Conservation (phyloP, 2,329 filamentous ascomycete genomes). For the Mycosphaerella arachidis region DNA sequence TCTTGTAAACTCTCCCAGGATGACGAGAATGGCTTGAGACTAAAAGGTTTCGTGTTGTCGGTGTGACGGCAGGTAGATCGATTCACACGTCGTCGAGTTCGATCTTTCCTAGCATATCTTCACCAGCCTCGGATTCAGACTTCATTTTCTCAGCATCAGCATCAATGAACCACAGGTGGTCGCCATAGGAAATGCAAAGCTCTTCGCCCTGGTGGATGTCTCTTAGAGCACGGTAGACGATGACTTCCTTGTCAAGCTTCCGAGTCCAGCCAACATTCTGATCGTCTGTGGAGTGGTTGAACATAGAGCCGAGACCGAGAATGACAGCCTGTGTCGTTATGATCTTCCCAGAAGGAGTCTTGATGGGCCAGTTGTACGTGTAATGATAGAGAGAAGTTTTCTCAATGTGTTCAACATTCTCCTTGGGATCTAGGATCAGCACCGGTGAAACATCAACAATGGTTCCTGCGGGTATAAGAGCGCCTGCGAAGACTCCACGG, state of each 20-base stretch:
- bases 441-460: constrained; percentile 52
- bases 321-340: constrained; percentile 47
- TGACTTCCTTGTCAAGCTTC: constrained; percentile 42
- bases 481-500: constrained; percentile 49
- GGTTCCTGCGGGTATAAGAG: constrained; percentile 44
- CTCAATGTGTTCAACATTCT: constrained; percentile 47
- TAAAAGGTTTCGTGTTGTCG: neutral
- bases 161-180: constrained; percentile 46
- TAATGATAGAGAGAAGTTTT: constrained; percentile 53
- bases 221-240: constrained; percentile 48
- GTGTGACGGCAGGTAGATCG: neutral
- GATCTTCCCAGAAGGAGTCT: constrained; percentile 7
- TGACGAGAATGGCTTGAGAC: neutral
- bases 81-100: constrained; percentile 21
- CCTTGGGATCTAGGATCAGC: constrained; percentile 44
- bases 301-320: constrained; percentile 54
- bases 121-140: constrained; percentile 32
- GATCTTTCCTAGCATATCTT: constrained; percentile 41
- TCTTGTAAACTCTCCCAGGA: neutral
- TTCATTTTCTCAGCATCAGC: constrained; percentile 32
- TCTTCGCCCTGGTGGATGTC: constrained; percentile 52
- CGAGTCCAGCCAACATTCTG: constrained; percentile 56
- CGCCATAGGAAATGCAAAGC: constrained; percentile 50
- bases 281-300: constrained; percentile 50
- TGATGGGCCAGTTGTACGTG: constrained; percentile 50